Evolutionary conservation across 2,329 filamentous ascomycete species (phyloP).

Genomic region (Lachnellula subtilissima): DNA sequence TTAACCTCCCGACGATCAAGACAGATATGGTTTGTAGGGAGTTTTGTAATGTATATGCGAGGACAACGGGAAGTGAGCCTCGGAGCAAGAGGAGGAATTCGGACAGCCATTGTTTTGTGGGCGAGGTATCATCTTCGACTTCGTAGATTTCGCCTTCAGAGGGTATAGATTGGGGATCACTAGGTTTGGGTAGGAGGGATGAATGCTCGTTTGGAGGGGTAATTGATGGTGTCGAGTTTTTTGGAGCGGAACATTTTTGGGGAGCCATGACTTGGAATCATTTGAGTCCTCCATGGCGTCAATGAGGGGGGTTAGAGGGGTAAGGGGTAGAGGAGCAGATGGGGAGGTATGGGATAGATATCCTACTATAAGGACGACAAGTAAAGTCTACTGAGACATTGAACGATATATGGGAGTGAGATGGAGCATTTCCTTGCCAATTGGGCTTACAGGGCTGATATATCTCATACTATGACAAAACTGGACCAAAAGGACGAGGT

Average conservation of each 20-base stretch:
- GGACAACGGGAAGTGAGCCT: constrained; percentile 69
- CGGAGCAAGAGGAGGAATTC: constrained; percentile 67
- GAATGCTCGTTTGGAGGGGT: constrained; percentile 29
- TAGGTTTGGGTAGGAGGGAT: constrained; percentile 22
- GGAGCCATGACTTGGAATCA: constrained; percentile 26
- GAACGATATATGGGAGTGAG: not conserved
- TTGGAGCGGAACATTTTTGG: constrained; percentile 22
- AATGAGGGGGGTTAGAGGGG: not conserved
- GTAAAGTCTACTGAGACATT: constrained; percentile 1
- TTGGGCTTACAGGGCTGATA: constrained; percentile 2
- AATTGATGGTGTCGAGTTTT: constrained; percentile 12
- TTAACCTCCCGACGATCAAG: constrained; percentile 73
- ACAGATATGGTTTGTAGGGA: constrained; percentile 79
- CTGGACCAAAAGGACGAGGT: not conserved
- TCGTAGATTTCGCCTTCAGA: constrained; percentile 24
- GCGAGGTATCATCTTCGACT: constrained; percentile 20
- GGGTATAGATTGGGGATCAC: constrained; percentile 6
- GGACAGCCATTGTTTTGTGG: constrained; percentile 34
- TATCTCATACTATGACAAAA: constrained; percentile 10
- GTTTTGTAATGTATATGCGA: constrained; percentile 83
- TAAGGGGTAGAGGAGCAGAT: not conserved
- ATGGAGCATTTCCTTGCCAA: not conserved
- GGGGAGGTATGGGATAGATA: not conserved
- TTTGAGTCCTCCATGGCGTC: constrained; percentile 17
- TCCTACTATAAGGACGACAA: not conserved